Base-by-base conservation (phyloP, 495 filamentous ascomycete species). In the Penicillium goetzii region DNA sequence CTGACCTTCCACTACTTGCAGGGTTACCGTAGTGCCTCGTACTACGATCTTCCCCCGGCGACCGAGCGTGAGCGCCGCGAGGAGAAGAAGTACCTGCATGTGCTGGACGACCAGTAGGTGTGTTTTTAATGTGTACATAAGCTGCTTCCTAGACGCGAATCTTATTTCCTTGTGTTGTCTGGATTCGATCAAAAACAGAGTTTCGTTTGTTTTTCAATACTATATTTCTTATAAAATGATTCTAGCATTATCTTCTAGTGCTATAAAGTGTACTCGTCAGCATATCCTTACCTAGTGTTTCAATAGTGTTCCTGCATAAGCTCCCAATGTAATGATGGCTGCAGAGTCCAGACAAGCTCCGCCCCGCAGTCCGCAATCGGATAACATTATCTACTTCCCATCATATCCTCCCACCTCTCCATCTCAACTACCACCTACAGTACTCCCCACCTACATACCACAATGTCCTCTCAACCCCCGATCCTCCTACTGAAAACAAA, bases 31-130 rank as follows among this genome's bases (percentile, higher is more conserved):
- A 91, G 88, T 72, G 81, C 88, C 17, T 81, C 86, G 58, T 93
- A 87, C 84, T 97, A 93, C 80, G 93, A 98, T 73, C 83, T 97
- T 65, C 96, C 95, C 21, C 94, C 96, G 36, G 87, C 91, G 69
- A 97, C 94, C 19, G 93, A 97, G 84, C 89, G 88, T 72, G 95
- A 99, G 85, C 93, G 87, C 83, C 84, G 84, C 70, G 94, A 97
- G 76, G 94, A 99, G 78, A 94, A 85, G 85, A 93, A 97, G 84
- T 99, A 94, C 76, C 73, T 98, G 74, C 96, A 98, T 72, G 91
- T 98, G 70, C 82, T 94, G 67, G 92, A 97, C 70, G 89, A 95
- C 75, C 87, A 95, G 80, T 93, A 88, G 76, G 69, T 73, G 66
- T 76, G 69, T 70, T 75, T 78, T 73, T 72, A 67, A 69, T 71